Conservation (phyloP, 768 basidiomycete species). For the Scleroderma citrinum region DNA sequence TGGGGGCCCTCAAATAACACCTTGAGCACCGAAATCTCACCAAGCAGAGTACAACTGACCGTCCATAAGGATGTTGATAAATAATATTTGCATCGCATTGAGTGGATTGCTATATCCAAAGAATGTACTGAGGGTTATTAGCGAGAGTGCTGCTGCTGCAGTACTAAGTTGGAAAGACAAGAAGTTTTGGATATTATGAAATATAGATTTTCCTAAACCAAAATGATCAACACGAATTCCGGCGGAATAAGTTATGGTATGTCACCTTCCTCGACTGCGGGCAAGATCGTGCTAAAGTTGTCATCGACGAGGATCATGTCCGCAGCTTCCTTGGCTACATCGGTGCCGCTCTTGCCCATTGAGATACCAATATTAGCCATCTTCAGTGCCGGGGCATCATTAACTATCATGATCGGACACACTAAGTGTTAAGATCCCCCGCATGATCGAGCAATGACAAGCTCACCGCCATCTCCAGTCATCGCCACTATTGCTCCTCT, state of each 20-base stretch:
- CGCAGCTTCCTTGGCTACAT: constrained; percentile 97
- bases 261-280: constrained; percentile 89
- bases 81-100: constrained; percentile 98
- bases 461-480: constrained; percentile 92
- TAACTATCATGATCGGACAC: constrained; percentile 51
- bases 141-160: constrained; percentile 90
- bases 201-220: constrained; percentile 86
- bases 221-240: not conserved
- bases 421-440: not conserved
- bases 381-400: constrained; percentile 94
- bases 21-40: not conserved
- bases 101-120: constrained; percentile 87
- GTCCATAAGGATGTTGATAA: constrained; percentile 99
- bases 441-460: not conserved
- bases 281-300: constrained; percentile 91
- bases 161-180: constrained; percentile 95
- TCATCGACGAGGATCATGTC: constrained; percentile 97
- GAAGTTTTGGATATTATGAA: constrained; percentile 99
- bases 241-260: not conserved
- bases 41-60: constrained; percentile 39
- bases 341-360: constrained; percentile 98
- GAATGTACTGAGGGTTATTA: constrained; percentile 92
- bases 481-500: constrained; percentile 90
- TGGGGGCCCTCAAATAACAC: constrained; percentile 61
- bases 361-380: constrained; percentile 98